Percentiles rank a stretch among this genome's conserved stretches.
These are phyloP conservation scores for Aspergillus novofumigatus DNA, from an alignment of 2,329 filamentous ascomycete genomes.

Conservation along the genomic window DNA sequence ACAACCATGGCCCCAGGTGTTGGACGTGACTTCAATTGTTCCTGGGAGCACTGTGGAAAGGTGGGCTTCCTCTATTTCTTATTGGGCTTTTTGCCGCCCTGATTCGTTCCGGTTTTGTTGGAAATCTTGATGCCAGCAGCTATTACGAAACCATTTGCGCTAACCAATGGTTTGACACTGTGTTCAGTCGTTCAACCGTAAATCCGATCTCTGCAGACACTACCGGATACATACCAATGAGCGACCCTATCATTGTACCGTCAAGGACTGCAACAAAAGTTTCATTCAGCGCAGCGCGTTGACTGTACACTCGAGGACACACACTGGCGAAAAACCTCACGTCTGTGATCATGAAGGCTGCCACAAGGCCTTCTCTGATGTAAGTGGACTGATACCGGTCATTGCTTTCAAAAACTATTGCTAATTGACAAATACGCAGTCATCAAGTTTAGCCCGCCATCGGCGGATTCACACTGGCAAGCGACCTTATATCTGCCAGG, in stretches of 20 bases:
- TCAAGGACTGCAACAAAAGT: constrained; percentile 44
- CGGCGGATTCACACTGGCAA: constrained; percentile 39
- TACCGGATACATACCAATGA: constrained; percentile 48
- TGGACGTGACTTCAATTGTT: constrained; percentile 42
- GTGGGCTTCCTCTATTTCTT: constrained; percentile 21
- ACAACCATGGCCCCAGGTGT: constrained; percentile 36
- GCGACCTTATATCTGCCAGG: constrained; percentile 38
- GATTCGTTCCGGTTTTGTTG: not conserved
- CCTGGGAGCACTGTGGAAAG: constrained; percentile 43
- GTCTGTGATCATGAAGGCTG: constrained; percentile 41
- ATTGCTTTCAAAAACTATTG: not conserved
- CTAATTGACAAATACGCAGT: constrained; percentile 21
- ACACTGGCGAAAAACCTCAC: constrained; percentile 44
- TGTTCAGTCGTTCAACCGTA: constrained; percentile 45
- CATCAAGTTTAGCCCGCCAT: constrained; percentile 39
- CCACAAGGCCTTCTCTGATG: constrained; percentile 43
- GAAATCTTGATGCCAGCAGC: not conserved
- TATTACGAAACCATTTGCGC: not conserved
- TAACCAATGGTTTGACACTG: not conserved
- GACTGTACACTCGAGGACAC: constrained; percentile 44
- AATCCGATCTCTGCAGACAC: constrained; percentile 45
- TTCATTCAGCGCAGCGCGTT: constrained; percentile 47
- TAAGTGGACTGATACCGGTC: constrained; percentile 19
- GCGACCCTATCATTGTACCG: constrained; percentile 44
- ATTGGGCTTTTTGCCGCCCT: not conserved